Evolutionary conservation across 352 stramenopile genomes (phyloP).

Genomic region (Saprolegnia parasitica): DNA sequence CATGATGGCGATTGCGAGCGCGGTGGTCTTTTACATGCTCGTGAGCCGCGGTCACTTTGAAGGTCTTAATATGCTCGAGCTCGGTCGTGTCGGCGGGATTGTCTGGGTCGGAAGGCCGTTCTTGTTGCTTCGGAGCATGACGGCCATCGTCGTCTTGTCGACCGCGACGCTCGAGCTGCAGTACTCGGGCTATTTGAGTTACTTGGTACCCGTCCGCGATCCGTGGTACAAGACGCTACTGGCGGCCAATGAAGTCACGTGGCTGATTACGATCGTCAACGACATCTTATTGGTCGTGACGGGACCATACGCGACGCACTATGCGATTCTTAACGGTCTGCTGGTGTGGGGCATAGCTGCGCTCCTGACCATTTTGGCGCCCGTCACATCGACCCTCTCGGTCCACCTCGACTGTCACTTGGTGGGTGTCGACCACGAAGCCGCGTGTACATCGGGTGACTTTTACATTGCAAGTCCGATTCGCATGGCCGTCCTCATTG

Average conservation of each 20-base stretch:
- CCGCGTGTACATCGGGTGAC: too few relatives aligned
- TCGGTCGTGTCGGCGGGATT: slow-evolving; percentile 12
- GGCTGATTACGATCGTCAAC: slow-evolving; percentile 14
- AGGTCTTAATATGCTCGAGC: neutral
- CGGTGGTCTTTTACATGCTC: slow-evolving; percentile 2
- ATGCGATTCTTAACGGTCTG: neutral
- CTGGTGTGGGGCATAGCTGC: slow-evolving; percentile 16
- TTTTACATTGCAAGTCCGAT: too few relatives aligned
- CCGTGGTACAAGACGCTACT: slow-evolving; percentile 16
- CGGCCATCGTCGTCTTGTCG: neutral
- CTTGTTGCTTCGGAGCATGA: slow-evolving; percentile 13
- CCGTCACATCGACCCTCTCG: too few relatives aligned
- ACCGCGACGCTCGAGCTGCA: neutral
- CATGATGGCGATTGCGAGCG: slow-evolving; percentile 8
- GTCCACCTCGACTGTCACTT: too few relatives aligned
- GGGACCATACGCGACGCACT: slow-evolving; percentile 1
- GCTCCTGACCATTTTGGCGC: too few relatives aligned
- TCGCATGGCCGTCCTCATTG: too few relatives aligned
- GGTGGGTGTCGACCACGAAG: too few relatives aligned
- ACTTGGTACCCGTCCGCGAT: neutral
- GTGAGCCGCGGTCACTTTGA: neutral
- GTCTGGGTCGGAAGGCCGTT: slow-evolving; percentile 15
- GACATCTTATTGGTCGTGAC: slow-evolving; percentile 13
- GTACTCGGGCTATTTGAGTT: neutral
- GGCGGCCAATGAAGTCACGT: slow-evolving; percentile 20